Evolutionary conservation across 148 eudicot species (phyloP), one percentile per base, ranked within the genome.

Genomic region (Dysphania ambrosioides): DNA sequence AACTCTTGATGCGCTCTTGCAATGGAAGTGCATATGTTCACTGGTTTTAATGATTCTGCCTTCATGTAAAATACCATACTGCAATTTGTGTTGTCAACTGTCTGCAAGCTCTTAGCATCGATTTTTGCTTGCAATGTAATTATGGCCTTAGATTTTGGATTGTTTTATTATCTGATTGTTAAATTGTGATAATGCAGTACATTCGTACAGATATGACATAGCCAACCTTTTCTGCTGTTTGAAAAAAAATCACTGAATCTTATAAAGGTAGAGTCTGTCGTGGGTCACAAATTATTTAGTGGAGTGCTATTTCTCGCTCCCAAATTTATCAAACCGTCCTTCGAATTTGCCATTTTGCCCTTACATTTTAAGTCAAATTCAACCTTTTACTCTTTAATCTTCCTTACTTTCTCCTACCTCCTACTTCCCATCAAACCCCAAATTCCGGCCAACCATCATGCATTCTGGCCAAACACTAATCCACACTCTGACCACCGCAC

Each of bases 51-150:
- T 61, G 29, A 53, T 23, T 61, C 12, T 26, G 61, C 36, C 36
- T 58, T 19, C 13, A 24, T 77, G 75, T 77, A 77, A 26, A n/a
- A 71, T 72, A 58, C 74, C n/a, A 15, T 21, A 35, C 27, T 26
- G 44, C 34, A 34, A 21, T 8, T 64, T 64, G 44, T 36, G 44
- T 31, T 59, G 31, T 59, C 32, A 29, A 34, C 19, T 13, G 26
- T 55, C n/a, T 55, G 4, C 26, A 5, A 55, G 26, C 26, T 55
- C 23, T 55, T 2, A 55, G 59, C 59, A 55, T 55, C 8, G 8
- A 4, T 36, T 59, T 18, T n/a, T 2, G 23, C 58, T 55, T 26
- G 18, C 63, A 59, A 59, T 30, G 35, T 61, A 61, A 61, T n/a
- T n/a, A 29, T 11, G 65, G 65, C 4, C 21, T 18, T 11, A 29